These are phyloP conservation scores for Noccaea bulbosa DNA, from an alignment of 345 rosid genomes.

Conservation along the genomic window DNA sequence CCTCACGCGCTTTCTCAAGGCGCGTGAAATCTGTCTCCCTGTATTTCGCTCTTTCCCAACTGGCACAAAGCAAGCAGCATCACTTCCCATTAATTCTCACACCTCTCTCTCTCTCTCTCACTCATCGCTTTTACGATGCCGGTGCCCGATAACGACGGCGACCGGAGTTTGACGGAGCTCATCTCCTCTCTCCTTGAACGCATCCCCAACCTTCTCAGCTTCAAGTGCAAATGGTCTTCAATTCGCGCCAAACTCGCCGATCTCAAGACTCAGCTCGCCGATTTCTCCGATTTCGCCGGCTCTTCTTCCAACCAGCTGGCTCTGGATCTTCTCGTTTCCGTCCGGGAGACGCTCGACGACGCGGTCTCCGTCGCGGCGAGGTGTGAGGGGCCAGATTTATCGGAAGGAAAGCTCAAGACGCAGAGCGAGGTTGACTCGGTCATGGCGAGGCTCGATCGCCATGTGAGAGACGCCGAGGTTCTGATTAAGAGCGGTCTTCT, in stretches of 20 bases:
- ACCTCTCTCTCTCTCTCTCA: conserved; percentile 17
- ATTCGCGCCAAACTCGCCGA: conserved; percentile 63
- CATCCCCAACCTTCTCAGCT: conserved; percentile 52
- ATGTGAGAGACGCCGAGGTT: conserved; percentile 67
- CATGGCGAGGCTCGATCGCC: conserved; percentile 67
- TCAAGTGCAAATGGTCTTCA: conserved; percentile 79
- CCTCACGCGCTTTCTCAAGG: conserved; percentile 7
- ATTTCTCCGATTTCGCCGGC: conserved; percentile 57
- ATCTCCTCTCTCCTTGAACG: conserved; percentile 51
- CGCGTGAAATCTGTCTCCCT: conserved; percentile 35
- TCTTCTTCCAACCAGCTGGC: conserved; percentile 56
- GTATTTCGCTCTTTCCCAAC: conserved; percentile 42
- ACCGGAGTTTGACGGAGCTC: conserved; percentile 39
- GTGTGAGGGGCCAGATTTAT: conserved; percentile 54
- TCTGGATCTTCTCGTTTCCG: conserved; percentile 59
- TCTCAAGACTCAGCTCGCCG: conserved; percentile 70
- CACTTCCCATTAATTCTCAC: conserved; percentile 33
- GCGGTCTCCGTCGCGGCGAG: conserved; percentile 56
- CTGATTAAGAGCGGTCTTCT: conserved; percentile 66
- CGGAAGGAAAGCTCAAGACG: conserved; percentile 80
- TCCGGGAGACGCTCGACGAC: conserved; percentile 55
- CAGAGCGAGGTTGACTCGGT: conserved; percentile 88
- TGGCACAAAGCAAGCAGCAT: conserved; percentile 31
- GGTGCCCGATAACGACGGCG: conserved; percentile 52
- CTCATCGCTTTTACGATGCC: conserved; percentile 53